Evolutionary conservation across 108 stramenopile species (phyloP).

Genomic region (Pseudonitzschia delicatissima): DNA sequence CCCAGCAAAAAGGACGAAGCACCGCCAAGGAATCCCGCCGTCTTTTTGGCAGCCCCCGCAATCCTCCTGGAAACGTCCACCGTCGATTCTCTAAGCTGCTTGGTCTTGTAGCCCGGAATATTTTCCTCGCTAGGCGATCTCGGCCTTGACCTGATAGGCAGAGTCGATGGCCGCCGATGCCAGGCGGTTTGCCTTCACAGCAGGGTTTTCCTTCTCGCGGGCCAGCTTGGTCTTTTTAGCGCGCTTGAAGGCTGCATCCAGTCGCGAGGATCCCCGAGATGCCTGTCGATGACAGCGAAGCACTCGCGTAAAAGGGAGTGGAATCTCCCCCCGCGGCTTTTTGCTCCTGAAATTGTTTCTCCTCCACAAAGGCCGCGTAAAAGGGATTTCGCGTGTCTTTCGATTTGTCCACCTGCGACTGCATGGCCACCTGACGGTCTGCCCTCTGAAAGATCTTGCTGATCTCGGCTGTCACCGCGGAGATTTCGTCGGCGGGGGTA

Average conservation of each 20-base stretch:
- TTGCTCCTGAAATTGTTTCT: neutral
- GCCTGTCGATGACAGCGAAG: neutral
- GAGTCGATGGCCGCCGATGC: conserved; percentile 60
- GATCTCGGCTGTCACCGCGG: conserved; percentile 61
- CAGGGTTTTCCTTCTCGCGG: conserved; percentile 58
- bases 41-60: conserved; percentile 31
- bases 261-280: conserved; percentile 24
- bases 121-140: conserved; percentile 59
- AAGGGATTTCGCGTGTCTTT: conserved; percentile 12
- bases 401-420: conserved; percentile 7
- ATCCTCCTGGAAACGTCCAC: conserved; percentile 33
- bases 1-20: conserved; percentile 24
- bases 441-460: conserved; percentile 56
- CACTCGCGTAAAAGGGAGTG: neutral
- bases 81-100: conserved; percentile 52
- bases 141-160: conserved; percentile 67
- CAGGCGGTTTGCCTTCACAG: conserved; percentile 40
- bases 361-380: conserved; percentile 13
- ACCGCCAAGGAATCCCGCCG: conserved; percentile 26
- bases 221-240: conserved; percentile 51
- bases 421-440: conserved; percentile 14
- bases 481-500: conserved; percentile 73
- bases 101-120: conserved; percentile 71
- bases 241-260: conserved; percentile 62
- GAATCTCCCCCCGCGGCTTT: neutral